phyloP scores from a whole-genome alignment of 441 rosid genomes.

The Syzygium malaccense region DNA sequence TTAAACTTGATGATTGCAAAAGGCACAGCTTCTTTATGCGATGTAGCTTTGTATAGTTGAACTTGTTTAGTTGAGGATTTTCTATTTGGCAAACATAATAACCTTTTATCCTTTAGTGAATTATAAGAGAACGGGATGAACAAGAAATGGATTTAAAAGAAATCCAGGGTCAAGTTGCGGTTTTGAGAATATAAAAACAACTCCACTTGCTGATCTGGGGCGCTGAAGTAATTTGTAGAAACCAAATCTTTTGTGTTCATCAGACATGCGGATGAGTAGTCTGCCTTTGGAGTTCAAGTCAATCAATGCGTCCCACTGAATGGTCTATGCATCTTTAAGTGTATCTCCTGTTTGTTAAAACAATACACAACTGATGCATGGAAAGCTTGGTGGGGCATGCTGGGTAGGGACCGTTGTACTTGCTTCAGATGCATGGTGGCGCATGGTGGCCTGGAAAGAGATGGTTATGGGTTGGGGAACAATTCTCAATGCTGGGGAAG shows the following conservation, averaged over 20 bases:
- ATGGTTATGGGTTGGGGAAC: not conserved
- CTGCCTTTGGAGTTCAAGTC: not conserved
- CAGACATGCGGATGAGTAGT: not conserved
- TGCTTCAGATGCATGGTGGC: fast-evolving
- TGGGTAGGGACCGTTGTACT: not conserved
- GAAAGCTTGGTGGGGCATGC: not conserved
- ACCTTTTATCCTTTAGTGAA: not conserved
- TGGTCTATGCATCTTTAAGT: not conserved
- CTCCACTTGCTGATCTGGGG: not conserved
- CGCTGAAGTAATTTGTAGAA: not conserved
- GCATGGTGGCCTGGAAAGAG: not conserved
- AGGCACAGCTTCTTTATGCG: not conserved
- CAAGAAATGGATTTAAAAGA: not conserved
- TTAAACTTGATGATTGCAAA: not conserved
- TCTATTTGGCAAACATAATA: not conserved
- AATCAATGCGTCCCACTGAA: not conserved
- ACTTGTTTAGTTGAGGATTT: not conserved
- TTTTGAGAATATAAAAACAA: not conserved
- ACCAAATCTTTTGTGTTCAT: not conserved
- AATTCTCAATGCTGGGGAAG: not conserved
- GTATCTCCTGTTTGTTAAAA: not conserved
- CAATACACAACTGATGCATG: not conserved
- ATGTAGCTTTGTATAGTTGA: not conserved
- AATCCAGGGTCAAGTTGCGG: not conserved
- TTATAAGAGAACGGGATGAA: not conserved